Base-by-base conservation (phyloP, 2,329 filamentous ascomycete genomes). In the Calonectria crousiana region DNA sequence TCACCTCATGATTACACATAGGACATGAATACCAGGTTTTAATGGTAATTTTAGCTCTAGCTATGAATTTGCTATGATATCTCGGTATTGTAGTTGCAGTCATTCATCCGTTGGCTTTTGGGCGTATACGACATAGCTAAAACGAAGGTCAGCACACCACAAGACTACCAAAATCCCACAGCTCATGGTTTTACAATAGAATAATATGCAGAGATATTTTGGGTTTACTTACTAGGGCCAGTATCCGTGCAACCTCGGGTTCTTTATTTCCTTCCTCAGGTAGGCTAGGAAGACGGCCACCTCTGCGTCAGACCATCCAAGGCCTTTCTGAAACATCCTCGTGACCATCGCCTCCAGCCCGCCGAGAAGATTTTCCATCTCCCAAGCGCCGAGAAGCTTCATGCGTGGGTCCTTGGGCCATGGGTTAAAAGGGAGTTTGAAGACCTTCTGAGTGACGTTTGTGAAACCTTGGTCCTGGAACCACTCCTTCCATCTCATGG, bases 391-490 rank as follows among this genome's bases (percentile, higher is more conserved):
- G 4, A 89, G 76, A 47, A 89, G 86, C 78, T 90, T 91, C 71
- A 88, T 84, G 20, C 86, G 86, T 9, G 84, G 83, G 38, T 89
- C 86, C 56, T 86, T 88, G 0, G 88, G 86, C 89, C 89, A 90
- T 2, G 85, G 82, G 74, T 87, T 88, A 69, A 85, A 83, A 0
- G 89, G 88, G 77, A 88, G 84, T 79, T 86, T 87, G 77, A 84
- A 87, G 11, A 87, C 79, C 6, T 84, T 82, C 75, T 90, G 86
- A 0, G 81, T 81, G 0, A 92, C 86, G 72, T 90, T 85, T 51
- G 83, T 81, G 75, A 91, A 91, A 0, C 90, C 90, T 0, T 87
- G 88, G 3, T 87, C 86, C n/a, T 83, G 81, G 65, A 91, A 82
- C 74, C 85, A 84, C 18, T 69, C 68, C 53, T 79, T 81, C 77